phyloP scores from a whole-genome alignment of 1,139 yeast genomes.

The Candida sp. region DNA sequence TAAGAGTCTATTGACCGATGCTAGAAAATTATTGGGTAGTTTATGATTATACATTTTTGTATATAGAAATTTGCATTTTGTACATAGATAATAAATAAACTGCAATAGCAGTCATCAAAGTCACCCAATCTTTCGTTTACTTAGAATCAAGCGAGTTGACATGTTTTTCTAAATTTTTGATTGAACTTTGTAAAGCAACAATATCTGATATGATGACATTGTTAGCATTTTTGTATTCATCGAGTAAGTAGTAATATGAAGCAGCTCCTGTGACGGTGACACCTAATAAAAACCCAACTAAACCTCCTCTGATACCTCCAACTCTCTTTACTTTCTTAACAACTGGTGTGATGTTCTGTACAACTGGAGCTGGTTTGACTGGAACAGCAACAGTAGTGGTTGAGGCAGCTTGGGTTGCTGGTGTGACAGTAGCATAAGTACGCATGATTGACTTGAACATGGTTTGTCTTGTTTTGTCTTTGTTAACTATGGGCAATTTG shows the following conservation, averaged over 20 bases:
- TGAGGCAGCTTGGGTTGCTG: background rate
- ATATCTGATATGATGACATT: constrained; percentile 75
- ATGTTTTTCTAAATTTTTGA: constrained; percentile 65
- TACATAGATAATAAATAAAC: constrained; percentile 4
- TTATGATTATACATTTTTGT: constrained; percentile 9
- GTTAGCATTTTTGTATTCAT: constrained; percentile 73
- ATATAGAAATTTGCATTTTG: constrained; percentile 6
- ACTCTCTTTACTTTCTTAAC: constrained; percentile 28
- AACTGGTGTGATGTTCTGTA: background rate
- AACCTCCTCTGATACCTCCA: constrained; percentile 66
- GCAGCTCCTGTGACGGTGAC: constrained; percentile 71
- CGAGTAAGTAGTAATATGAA: constrained; percentile 74
- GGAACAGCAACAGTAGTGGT: constrained; percentile 23
- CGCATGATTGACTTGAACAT: constrained; percentile 2
- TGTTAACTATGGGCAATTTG: background rate
- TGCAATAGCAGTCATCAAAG: background rate
- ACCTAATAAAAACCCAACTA: constrained; percentile 76
- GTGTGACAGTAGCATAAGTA: constrained; percentile 1
- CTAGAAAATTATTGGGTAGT: constrained; percentile 18
- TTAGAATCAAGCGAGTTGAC: constrained; percentile 47
- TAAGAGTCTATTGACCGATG: constrained; percentile 24
- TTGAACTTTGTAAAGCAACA: constrained; percentile 63
- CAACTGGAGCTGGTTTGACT: constrained; percentile 9
- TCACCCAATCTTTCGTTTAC: background rate
- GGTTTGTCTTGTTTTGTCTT: background rate